phyloP scores from a whole-genome alignment of 306 rosid genomes.

The Gastrolobium villosum region DNA sequence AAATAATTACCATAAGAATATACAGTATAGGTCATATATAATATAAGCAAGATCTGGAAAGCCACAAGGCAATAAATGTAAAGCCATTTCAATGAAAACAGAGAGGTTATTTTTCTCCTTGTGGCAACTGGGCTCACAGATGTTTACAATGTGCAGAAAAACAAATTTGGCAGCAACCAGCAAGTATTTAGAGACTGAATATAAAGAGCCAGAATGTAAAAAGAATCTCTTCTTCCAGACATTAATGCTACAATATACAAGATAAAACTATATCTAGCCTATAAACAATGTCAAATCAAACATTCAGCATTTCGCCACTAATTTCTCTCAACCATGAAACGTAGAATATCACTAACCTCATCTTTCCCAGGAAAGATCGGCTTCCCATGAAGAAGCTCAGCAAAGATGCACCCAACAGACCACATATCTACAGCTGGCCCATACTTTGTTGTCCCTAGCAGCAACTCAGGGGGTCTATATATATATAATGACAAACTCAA shows the following conservation, averaged over 20 bases:
- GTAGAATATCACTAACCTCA: constrained; percentile 59
- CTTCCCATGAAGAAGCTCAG: constrained; percentile 75
- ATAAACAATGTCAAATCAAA: constrained; percentile 14
- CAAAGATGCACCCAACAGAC: constrained; percentile 88
- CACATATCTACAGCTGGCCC: constrained; percentile 87
- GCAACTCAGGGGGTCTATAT: constrained; percentile 80
- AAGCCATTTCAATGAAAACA: constrained; percentile 7
- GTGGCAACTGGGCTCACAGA: background rate
- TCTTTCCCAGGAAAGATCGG: constrained; percentile 79
- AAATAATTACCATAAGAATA: background rate
- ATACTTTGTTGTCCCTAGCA: constrained; percentile 77
- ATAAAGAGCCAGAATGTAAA: background rate
- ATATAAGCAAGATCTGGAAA: background rate
- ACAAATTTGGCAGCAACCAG: background rate
- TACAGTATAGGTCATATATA: constrained; percentile 11
- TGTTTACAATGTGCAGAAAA: constrained; percentile 3
- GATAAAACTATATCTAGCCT: constrained; percentile 9
- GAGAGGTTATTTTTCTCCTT: background rate
- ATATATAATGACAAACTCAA: constrained; percentile 8
- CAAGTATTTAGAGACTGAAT: constrained; percentile 4
- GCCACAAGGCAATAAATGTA: background rate
- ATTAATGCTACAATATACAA: constrained; percentile 9
- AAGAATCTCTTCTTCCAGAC: background rate
- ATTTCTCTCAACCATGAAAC: constrained; percentile 15
- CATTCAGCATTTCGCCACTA: constrained; percentile 7